Conservation (phyloP, 176 grass and related monocot species). For the Cocos nucifera region DNA sequence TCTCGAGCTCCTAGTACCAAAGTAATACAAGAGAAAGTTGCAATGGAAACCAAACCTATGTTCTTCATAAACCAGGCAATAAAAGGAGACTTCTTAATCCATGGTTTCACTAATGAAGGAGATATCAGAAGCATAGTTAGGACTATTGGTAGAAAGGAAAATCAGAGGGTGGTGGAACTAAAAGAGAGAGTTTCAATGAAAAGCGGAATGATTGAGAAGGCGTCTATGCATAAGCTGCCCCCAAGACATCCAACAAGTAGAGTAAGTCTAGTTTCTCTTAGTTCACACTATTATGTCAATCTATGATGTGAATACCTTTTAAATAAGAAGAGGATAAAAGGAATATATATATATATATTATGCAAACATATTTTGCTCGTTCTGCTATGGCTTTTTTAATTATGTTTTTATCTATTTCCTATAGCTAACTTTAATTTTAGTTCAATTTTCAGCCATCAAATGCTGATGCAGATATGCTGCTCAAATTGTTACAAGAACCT, state of each 20-base stretch:
- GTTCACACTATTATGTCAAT: too few species aligned
- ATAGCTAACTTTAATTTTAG: neutral
- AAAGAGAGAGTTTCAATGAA: conserved; percentile 24
- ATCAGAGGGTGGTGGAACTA: conserved; percentile 9
- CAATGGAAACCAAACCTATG: conserved; percentile 59
- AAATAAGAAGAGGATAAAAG: too few species aligned
- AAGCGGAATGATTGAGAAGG: conserved; percentile 15
- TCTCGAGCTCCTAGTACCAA: neutral
- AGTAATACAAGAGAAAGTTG: conserved; percentile 19
- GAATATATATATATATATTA: too few species aligned
- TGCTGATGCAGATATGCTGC: conserved; percentile 13
- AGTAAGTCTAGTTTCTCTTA: conserved; percentile 5
- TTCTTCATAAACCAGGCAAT: conserved; percentile 96
- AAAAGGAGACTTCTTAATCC: conserved; percentile 50
- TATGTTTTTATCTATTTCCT: conserved; percentile 5
- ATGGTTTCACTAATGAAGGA: conserved; percentile 26
- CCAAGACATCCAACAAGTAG: conserved; percentile 27
- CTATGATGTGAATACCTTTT: too few species aligned
- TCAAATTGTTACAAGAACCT: conserved; percentile 24
- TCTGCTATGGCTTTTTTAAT: neutral
- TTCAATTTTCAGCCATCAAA: conserved; percentile 6
- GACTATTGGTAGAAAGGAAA: conserved; percentile 10
- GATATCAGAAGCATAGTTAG: conserved; percentile 16
- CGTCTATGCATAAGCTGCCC: conserved; percentile 1
- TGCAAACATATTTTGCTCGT: neutral